Conservation (phyloP, 352 stramenopile genomes). For the Thalassiosira livingstoniorum region DNA sequence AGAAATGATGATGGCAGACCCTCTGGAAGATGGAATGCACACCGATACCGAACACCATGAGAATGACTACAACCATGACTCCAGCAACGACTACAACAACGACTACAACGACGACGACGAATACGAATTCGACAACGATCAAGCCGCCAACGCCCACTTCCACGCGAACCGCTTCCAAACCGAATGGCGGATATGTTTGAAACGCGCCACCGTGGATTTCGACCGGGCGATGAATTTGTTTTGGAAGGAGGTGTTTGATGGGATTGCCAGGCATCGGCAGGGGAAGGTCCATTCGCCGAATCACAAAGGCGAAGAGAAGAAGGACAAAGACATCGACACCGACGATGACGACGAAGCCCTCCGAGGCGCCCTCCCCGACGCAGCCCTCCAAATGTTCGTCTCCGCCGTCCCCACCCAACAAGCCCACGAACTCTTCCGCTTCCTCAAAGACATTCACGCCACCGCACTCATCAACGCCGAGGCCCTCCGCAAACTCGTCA, state of each 20-base stretch:
- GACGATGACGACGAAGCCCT: conserved; percentile 32
- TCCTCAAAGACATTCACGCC: conserved; percentile 61
- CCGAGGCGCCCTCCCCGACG: conserved; percentile 45
- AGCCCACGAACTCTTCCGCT: conserved; percentile 44
- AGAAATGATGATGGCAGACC: no score
- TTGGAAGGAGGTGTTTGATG: conserved; percentile 46
- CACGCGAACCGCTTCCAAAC: conserved; percentile 49
- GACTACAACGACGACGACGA: conserved; percentile 10
- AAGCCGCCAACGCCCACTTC: conserved; percentile 35
- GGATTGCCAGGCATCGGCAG: neutral
- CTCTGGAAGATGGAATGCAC: no score
- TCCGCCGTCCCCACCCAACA: conserved; percentile 6
- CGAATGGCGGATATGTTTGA: conserved; percentile 53
- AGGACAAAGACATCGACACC: neutral
- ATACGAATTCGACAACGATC: conserved; percentile 2
- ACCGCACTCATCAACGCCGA: conserved; percentile 59
- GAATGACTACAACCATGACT: neutral
- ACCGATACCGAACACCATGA: neutral
- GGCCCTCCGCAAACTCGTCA: conserved; percentile 53
- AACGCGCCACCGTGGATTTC: conserved; percentile 40
- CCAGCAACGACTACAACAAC: neutral
- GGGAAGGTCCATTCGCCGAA: neutral
- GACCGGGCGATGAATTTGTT: conserved; percentile 45
- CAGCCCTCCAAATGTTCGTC: conserved; percentile 52
- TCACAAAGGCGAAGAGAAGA: conserved; percentile 1